These are phyloP conservation scores for Phyllostachys edulis DNA, from an alignment of 176 grass and related monocot genomes.

Conservation along the genomic window DNA sequence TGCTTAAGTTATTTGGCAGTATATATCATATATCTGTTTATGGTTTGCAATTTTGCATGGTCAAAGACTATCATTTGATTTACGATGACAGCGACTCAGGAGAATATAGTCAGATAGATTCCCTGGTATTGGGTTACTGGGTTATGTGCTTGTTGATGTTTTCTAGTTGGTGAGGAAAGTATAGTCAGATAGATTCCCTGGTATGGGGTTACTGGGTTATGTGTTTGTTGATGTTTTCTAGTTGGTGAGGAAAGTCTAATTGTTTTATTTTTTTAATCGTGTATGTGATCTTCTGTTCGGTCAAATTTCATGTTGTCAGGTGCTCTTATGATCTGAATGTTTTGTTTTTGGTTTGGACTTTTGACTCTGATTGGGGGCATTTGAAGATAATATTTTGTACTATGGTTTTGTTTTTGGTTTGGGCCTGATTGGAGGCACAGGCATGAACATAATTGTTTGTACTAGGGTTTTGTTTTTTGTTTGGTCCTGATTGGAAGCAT, in stretches of 20 bases:
- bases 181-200: neutral
- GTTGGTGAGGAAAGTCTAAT: neutral
- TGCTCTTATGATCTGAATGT: neutral
- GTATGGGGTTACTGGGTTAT: neutral
- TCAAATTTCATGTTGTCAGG: neutral
- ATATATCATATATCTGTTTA: neutral
- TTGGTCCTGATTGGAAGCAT: neutral
- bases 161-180: neutral
- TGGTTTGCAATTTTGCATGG: slow-evolving; percentile 6
- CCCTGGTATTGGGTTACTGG: neutral
- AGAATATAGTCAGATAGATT: neutral
- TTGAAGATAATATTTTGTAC: neutral
- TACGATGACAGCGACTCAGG: neutral
- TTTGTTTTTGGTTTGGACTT: neutral
- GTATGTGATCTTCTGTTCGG: neutral
- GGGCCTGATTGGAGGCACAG: neutral
- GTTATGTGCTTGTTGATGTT: neutral
- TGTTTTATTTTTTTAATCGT: neutral
- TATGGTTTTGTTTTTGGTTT: neutral
- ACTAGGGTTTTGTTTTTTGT: neutral
- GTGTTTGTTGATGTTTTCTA: slow-evolving; percentile 6
- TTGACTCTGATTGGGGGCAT: neutral
- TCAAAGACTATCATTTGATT: neutral
- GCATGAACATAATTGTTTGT: neutral
- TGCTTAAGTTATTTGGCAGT: neutral